These are phyloP conservation scores for Aspergillus sojae DNA, from an alignment of 2,329 filamentous ascomycete genomes.

Conservation along the genomic window DNA sequence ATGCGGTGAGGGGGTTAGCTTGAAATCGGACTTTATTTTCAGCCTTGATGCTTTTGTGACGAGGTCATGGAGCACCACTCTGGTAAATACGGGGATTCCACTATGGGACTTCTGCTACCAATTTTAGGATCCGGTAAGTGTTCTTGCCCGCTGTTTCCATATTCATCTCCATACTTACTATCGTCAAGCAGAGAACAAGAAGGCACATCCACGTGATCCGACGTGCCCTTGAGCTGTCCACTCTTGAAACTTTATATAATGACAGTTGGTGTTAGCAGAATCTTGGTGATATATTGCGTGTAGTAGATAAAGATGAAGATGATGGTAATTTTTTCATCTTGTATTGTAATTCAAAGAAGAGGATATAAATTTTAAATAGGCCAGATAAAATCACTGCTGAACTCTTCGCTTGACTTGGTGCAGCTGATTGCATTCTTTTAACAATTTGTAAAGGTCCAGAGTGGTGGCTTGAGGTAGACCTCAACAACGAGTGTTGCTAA, in stretches of 20 bases:
- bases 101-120: background rate
- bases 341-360: too few relatives aligned
- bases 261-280: too few relatives aligned
- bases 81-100: background rate
- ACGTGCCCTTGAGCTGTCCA: background rate
- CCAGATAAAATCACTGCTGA: too few relatives aligned
- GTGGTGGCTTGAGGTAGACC: too few relatives aligned
- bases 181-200: background rate
- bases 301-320: background rate
- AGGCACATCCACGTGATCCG: background rate
- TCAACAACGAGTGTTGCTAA: too few relatives aligned
- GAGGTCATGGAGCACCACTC: background rate
- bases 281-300: background rate
- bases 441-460: too few relatives aligned
- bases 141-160: background rate
- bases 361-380: too few relatives aligned
- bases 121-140: background rate
- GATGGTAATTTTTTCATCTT: too few relatives aligned
- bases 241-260: background rate
- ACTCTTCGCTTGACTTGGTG: too few relatives aligned
- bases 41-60: background rate
- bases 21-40: background rate
- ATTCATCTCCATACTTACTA: background rate
- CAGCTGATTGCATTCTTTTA: too few relatives aligned
- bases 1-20: background rate